phyloP scores from a whole-genome alignment of 2,329 filamentous ascomycete genomes.

The Talaromyces sp. region DNA sequence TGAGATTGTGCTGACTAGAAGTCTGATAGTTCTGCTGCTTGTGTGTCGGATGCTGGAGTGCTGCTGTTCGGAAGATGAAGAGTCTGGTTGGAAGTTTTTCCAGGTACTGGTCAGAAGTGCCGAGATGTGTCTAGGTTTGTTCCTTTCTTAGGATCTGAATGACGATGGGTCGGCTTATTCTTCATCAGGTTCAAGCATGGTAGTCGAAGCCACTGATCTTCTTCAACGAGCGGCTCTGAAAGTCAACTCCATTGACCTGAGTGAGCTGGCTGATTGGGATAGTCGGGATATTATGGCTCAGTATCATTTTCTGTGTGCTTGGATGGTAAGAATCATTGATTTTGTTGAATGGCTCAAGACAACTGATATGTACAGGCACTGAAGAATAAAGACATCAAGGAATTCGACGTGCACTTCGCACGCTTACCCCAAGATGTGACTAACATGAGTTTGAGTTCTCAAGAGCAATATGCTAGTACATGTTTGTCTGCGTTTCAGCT shows the following conservation, averaged over 20 bases:
- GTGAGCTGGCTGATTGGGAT: not conserved
- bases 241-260: conserved; percentile 18
- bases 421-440: conserved; percentile 49
- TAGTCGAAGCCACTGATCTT: conserved; percentile 55
- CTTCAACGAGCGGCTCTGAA: conserved; percentile 51
- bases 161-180: conserved; percentile 49
- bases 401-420: conserved; percentile 73
- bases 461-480: conserved; percentile 64
- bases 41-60: conserved; percentile 67
- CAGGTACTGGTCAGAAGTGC: conserved; percentile 11
- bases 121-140: conserved; percentile 16
- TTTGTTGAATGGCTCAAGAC: not conserved
- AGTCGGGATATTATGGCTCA: conserved; percentile 44
- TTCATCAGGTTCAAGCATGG: conserved; percentile 56
- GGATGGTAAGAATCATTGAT: conserved; percentile 53
- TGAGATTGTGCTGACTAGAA: conserved; percentile 14
- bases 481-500: conserved; percentile 70
- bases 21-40: conserved; percentile 48
- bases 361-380: not conserved
- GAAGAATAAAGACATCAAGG: conserved; percentile 57
- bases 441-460: conserved; percentile 47
- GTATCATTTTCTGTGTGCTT: conserved; percentile 64
- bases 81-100: not conserved
- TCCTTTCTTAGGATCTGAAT: not conserved
- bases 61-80: conserved; percentile 32